Evolutionary conservation across 192 early-diverging fungal species (phyloP).

Genomic region (Dissophora ornata): DNA sequence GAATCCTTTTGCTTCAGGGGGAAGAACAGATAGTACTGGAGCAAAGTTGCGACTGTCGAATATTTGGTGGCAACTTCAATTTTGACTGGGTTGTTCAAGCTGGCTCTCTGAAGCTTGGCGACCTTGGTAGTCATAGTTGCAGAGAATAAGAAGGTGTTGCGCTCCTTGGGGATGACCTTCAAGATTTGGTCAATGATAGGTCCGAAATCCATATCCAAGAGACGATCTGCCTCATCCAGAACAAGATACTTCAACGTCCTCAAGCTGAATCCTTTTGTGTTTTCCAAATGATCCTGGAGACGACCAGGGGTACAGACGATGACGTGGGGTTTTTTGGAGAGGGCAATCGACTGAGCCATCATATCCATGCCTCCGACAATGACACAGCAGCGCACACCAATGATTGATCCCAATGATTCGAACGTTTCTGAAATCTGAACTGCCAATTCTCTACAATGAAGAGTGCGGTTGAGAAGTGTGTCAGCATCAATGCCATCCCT

Average conservation of each 20-base stretch:
- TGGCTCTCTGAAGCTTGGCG: constrained; percentile 93
- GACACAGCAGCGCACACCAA: constrained; percentile 92
- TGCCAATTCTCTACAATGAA: constrained; percentile 81
- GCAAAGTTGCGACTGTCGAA: constrained; percentile 91
- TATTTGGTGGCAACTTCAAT: constrained; percentile 97
- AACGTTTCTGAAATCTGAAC: constrained; percentile 95
- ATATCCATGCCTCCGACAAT: constrained; percentile 98
- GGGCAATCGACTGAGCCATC: constrained; percentile 94
- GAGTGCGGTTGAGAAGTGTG: too few species aligned
- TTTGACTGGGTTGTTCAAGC: constrained; percentile 92
- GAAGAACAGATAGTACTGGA: constrained; percentile 98
- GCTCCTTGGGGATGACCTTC: constrained; percentile 90
- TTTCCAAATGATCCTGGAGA: constrained; percentile 95
- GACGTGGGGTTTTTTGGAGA: constrained; percentile 95
- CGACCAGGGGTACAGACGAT: constrained; percentile 96
- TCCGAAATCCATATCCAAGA: constrained; percentile 96
- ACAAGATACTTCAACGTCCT: constrained; percentile 92
- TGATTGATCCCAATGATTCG: constrained; percentile 88
- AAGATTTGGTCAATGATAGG: constrained; percentile 97
- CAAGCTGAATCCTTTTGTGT: constrained; percentile 97
- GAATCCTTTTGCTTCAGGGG: constrained; percentile 96
- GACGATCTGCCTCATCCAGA: constrained; percentile 93
- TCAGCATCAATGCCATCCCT: too few species aligned
- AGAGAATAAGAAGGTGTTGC: constrained; percentile 94
- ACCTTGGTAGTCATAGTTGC: constrained; percentile 99